Percentiles rank a stretch among this genome's conserved stretches.
phyloP scores from a whole-genome alignment of 192 early-diverging fungal species.

The Backusella tuberculispora region DNA sequence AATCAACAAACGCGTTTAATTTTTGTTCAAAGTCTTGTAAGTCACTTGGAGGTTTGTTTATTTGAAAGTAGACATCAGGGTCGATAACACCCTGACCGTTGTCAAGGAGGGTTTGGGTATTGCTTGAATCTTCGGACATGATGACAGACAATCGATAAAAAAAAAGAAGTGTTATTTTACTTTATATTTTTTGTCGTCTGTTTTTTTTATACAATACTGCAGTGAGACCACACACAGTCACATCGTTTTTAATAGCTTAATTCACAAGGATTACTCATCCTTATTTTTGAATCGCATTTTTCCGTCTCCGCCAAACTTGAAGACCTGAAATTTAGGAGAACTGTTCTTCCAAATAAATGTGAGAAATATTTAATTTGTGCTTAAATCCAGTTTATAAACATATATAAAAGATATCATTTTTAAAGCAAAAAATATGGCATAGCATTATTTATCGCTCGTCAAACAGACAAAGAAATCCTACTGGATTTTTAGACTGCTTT shows the following conservation, averaged over 20 bases:
- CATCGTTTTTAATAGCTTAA: not conserved
- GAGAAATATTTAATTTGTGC: not conserved
- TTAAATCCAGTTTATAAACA: not conserved
- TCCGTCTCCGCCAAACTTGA: slow-evolving; percentile 1
- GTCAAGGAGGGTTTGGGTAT: slow-evolving; percentile 29
- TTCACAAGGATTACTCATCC: slow-evolving; percentile 11
- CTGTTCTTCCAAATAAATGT: not conserved
- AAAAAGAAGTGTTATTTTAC: too few relatives aligned
- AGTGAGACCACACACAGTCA: not conserved
- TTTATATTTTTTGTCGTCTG: not conserved
- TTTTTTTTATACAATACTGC: not conserved
- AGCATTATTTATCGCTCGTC: too few relatives aligned
- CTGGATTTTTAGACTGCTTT: too few relatives aligned
- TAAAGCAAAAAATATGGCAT: not conserved
- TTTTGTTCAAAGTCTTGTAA: slow-evolving; percentile 60
- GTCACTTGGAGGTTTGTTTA: slow-evolving; percentile 66
- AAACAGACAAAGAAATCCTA: too few relatives aligned
- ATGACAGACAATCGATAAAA: not conserved
- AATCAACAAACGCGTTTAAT: slow-evolving; percentile 60
- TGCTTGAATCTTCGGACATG: not conserved
- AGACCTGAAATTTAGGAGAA: not conserved
- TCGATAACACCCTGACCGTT: slow-evolving; percentile 57
- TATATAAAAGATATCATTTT: not conserved
- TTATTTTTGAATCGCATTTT: not conserved
- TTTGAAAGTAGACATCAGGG: slow-evolving; percentile 79